Conservation (phyloP, 2,329 filamentous ascomycete species). For the Polytolypa hystricis region DNA sequence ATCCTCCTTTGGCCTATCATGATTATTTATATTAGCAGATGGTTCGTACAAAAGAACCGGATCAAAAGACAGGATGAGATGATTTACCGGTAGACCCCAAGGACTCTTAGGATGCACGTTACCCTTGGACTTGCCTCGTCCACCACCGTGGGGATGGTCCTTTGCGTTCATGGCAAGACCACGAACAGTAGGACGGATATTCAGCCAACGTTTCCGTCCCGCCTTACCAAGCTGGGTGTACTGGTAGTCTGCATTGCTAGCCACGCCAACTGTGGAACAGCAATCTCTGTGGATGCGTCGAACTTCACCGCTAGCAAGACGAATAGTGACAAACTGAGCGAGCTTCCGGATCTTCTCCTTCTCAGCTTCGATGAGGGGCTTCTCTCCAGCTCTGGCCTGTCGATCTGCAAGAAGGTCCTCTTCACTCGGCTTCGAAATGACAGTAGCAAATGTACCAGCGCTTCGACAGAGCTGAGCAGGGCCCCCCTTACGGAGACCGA, state of each 20-base stretch:
- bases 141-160: constrained; percentile 97
- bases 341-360: constrained; percentile 43
- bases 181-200: constrained; percentile 87
- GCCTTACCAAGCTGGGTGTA: constrained; percentile 90
- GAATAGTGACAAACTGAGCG: constrained; percentile 69
- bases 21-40: constrained; percentile 7
- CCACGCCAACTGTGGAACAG: constrained; percentile 85
- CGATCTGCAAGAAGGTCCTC: constrained; percentile 3
- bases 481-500: constrained; percentile 61
- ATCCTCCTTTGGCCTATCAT: constrained; percentile 47
- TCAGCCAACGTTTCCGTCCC: constrained; percentile 83
- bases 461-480: constrained; percentile 87
- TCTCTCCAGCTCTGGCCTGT: constrained; percentile 17
- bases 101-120: constrained; percentile 90
- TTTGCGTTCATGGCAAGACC: constrained; percentile 98
- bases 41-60: constrained; percentile 2
- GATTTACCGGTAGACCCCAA: constrained; percentile 85
- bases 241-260: constrained; percentile 87
- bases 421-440: constrained; percentile 67
- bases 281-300: constrained; percentile 83
- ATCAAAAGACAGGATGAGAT: constrained; percentile 5
- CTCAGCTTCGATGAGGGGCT: constrained; percentile 27
- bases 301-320: constrained; percentile 85
- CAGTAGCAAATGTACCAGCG: constrained; percentile 80
- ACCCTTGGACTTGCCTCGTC: constrained; percentile 98